Base-by-base conservation (phyloP, 139 green algal genomes). In the Chlamydomonas eustigma region DNA sequence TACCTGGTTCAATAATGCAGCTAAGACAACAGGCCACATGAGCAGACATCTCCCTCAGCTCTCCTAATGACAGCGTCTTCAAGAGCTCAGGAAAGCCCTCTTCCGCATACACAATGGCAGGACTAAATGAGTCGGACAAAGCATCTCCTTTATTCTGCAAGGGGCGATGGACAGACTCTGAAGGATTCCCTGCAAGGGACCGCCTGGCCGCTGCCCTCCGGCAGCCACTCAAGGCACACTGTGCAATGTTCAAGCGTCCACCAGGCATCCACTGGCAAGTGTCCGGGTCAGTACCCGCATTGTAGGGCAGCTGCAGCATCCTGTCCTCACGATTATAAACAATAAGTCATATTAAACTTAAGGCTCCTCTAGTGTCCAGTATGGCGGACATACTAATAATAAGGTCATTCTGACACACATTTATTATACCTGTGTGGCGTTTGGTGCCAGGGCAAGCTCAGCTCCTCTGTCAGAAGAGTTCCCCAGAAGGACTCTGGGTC, bases 341-440 rank as follows among this genome's bases (percentile, higher is more conserved):
- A n/a, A n/a, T n/a, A n/a, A n/a, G n/a, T n/a, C n/a, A n/a, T n/a
- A n/a, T n/a, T n/a, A n/a, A n/a, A n/a, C n/a, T n/a, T n/a, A n/a
- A n/a, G n/a, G n/a, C n/a, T n/a, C n/a, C n/a, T n/a, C n/a, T n/a
- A n/a, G n/a, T n/a, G n/a, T n/a, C n/a, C n/a, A n/a, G n/a, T n/a
- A n/a, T n/a, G n/a, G n/a, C n/a, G n/a, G n/a, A n/a, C n/a, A n/a
- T n/a, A n/a, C n/a, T n/a, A n/a, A n/a, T n/a, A n/a, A n/a, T n/a
- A n/a, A n/a, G n/a, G n/a, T n/a, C n/a, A n/a, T n/a, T n/a, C n/a
- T n/a, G n/a, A n/a, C n/a, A n/a, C n/a, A n/a, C n/a, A n/a, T n/a
- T n/a, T n/a, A n/a, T n/a, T n/a, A n/a, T n/a, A 70, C 58, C 58
- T 70, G 58, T 35, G 6, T 5, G 58, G 58, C 58, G 58, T 24